A percentile compares a stretch with the other conserved stretches of the same genome.
These are phyloP conservation scores for Ascochyta viciae-villosae DNA, from an alignment of 2,329 filamentous ascomycete species.

Conservation along the genomic window DNA sequence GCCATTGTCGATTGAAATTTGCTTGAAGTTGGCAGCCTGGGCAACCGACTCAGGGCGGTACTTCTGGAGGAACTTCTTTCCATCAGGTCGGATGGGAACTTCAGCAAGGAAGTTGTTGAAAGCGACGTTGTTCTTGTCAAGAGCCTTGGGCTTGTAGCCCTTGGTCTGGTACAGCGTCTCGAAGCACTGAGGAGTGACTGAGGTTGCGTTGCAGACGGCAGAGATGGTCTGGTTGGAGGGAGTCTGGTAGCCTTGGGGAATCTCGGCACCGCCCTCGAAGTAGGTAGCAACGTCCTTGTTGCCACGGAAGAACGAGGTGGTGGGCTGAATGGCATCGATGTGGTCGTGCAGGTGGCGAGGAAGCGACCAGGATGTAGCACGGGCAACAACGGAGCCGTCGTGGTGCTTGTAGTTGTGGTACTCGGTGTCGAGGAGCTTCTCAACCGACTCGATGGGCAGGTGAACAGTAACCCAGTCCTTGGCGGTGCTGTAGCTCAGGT, in stretches of 20 bases:
- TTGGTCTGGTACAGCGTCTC: slow-evolving; percentile 62
- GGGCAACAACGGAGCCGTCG: slow-evolving; percentile 60
- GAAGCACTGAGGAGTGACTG: slow-evolving; percentile 62
- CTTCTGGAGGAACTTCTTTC: slow-evolving; percentile 62
- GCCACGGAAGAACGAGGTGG: slow-evolving; percentile 61
- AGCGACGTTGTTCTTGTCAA: slow-evolving; percentile 55
- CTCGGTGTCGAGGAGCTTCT: slow-evolving; percentile 60
- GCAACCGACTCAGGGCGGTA: slow-evolving; percentile 61
- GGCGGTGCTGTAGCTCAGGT: slow-evolving; percentile 57
- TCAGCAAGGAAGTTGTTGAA: slow-evolving; percentile 60
- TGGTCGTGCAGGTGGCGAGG: slow-evolving; percentile 64
- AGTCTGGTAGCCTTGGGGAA: slow-evolving; percentile 36
- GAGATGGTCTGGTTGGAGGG: slow-evolving; percentile 43
- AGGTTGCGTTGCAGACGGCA: slow-evolving; percentile 59
- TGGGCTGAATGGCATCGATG: slow-evolving; percentile 67
- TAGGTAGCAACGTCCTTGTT: slow-evolving; percentile 34
- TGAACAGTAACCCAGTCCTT: slow-evolving; percentile 65
- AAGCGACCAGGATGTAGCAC: slow-evolving; percentile 65
- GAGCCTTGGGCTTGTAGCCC: slow-evolving; percentile 57
- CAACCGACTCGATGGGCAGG: slow-evolving; percentile 59
- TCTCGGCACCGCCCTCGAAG: slow-evolving; percentile 28
- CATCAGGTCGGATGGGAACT: slow-evolving; percentile 61
- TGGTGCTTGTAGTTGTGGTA: slow-evolving; percentile 61
- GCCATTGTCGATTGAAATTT: slow-evolving; percentile 64
- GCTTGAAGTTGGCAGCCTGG: slow-evolving; percentile 62